Evolutionary conservation across 768 basidiomycete genomes (phyloP), one percentile per base, ranked within the genome.

Genomic region (Trametes sanguinea): DNA sequence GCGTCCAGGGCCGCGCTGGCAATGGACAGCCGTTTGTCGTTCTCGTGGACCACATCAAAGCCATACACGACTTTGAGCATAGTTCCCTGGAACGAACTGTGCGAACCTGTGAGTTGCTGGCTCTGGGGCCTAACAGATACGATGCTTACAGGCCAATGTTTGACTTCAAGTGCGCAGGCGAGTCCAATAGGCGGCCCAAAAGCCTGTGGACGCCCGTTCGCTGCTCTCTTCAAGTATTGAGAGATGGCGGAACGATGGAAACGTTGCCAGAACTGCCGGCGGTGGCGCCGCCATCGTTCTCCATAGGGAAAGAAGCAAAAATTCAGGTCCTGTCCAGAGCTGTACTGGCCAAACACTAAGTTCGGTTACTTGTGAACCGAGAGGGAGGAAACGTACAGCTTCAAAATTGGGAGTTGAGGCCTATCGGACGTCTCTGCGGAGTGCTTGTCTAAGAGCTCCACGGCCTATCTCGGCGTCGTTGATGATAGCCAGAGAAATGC

Each of bases 181-280:
- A 27, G 1, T 17, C 10, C 2, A 54, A 39, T 13, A 64, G 42
- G 4, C 30, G 27, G 1, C 11, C 30, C 1, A 65, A 39, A 9
- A 65, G 47, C 11, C n/a, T 40, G 22, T 33, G 51, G 11, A 50
- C 44, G 7, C 32, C 46, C 2, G 8, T 44, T 1, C 27, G 50
- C 30, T 55, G 58, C 10, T 43, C 30, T 0, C n/a, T 60, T 32
- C 4, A 22, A 37, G 16, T 57, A 65, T 3, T 16, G 35, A 4
- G 27, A 6, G 46, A 58, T 22, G 6, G 30, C 47, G 4, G 30
- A 32, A 1, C 54, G 60, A 11, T 61, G n/a, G 46, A 57, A 54
- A 17, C 61, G 45, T 14, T 65, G 60, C 59, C 59, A 60, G 22
- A 65, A 45, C 11, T 46, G 39, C 1, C 64, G 60, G 10, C 64